phyloP scores from a whole-genome alignment of 129 eudicot species.

The Kitagawia praeruptora region DNA sequence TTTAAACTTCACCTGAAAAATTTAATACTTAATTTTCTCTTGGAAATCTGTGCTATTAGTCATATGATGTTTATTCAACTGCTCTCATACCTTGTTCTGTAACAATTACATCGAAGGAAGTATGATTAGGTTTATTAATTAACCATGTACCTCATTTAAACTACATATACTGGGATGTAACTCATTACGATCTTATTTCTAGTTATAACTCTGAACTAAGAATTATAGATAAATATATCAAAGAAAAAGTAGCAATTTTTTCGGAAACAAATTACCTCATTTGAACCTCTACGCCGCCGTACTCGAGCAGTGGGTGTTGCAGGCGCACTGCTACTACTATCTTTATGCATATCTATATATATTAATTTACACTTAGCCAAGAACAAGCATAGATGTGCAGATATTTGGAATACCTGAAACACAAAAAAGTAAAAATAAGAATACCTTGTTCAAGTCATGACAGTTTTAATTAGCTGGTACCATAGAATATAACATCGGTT shows the following conservation, averaged over 20 bases:
- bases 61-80: neutral
- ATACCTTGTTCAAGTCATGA: neutral
- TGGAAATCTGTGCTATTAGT: neutral
- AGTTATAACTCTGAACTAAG: neutral
- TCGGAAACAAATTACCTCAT: slow-evolving; percentile 9
- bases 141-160: neutral
- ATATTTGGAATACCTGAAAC: slow-evolving; percentile 9
- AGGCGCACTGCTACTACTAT: slow-evolving; percentile 15
- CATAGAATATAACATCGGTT: neutral
- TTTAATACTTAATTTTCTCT: neutral
- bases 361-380: neutral
- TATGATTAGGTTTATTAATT: neutral
- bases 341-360: slow-evolving; percentile 8
- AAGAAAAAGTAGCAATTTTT: neutral
- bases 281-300: slow-evolving; percentile 19
- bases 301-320: slow-evolving; percentile 13
- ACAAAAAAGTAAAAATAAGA: neutral
- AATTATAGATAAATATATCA: neutral
- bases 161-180: neutral
- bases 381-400: neutral
- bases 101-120: neutral
- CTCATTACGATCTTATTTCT: neutral
- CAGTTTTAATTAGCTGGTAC: neutral
- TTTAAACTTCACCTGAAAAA: neutral
- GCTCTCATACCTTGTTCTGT: neutral